Percentiles rank a stretch among this genome's conserved stretches.
phyloP scores from a whole-genome alignment of 108 stramenopile genomes.

The Cyclotella sp. region DNA sequence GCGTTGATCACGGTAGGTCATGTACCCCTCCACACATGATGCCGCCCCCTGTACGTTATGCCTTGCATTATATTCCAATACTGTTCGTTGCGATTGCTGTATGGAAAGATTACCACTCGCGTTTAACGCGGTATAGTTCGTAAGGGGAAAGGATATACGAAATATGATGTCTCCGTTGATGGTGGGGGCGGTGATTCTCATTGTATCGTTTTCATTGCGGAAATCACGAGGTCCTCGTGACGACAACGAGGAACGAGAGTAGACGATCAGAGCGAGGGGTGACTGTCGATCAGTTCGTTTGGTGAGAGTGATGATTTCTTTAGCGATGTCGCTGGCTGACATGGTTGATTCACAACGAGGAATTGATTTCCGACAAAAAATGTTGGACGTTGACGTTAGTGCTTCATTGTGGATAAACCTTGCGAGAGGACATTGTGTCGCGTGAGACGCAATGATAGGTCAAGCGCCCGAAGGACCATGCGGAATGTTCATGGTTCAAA shows the following conservation, averaged over 20 bases:
- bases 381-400: no score
- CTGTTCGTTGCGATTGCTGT: constrained; percentile 14
- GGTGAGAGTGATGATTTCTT: constrained; percentile 18
- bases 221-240: constrained; percentile 10
- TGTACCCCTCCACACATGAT: constrained; percentile 38
- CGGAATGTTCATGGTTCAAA: no score
- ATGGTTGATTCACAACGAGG: neutral
- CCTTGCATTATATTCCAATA: constrained; percentile 22
- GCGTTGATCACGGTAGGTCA: constrained; percentile 23
- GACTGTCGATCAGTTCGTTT: constrained; percentile 22
- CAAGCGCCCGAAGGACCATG: no score
- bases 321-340: constrained; percentile 27
- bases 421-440: no score
- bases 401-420: no score
- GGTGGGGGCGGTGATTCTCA: constrained; percentile 31
- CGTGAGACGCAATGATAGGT: no score
- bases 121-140: constrained; percentile 9
- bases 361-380: no score
- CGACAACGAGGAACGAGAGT: constrained; percentile 17
- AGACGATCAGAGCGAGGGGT: constrained; percentile 26
- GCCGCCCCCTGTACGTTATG: constrained; percentile 28
- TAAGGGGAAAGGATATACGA: constrained; percentile 14
- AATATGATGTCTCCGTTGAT: constrained; percentile 13
- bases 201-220: constrained; percentile 19
- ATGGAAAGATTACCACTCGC: constrained; percentile 3